These are phyloP conservation scores for Medicago lupulina DNA, from an alignment of 306 rosid genomes.

Conservation along the genomic window DNA sequence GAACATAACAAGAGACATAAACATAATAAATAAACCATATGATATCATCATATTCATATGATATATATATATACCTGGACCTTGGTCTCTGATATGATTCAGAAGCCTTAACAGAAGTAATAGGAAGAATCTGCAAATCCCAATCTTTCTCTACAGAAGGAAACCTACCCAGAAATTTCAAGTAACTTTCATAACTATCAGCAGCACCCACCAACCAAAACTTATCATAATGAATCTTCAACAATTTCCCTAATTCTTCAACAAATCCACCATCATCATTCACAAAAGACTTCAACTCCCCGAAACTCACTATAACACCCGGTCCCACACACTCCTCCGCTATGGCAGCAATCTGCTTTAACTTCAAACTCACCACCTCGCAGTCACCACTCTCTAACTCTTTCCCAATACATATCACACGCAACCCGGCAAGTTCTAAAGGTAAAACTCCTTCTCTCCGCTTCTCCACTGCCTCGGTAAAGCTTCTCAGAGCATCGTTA, in stretches of 20 bases:
- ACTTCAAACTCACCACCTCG: constrained; percentile 42
- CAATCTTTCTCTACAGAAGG: constrained; percentile 83
- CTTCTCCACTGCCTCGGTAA: constrained; percentile 59
- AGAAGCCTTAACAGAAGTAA: constrained; percentile 68
- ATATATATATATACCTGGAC: constrained; percentile 51
- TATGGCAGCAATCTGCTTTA: constrained; percentile 50
- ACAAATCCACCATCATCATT: constrained; percentile 37
- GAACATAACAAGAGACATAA: constrained; percentile 19
- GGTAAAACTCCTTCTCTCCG: constrained; percentile 61
- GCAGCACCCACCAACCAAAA: constrained; percentile 81
- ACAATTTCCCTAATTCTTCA: constrained; percentile 54
- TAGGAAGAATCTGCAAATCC: constrained; percentile 89
- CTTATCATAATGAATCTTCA: constrained; percentile 61
- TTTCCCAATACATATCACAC: constrained; percentile 55
- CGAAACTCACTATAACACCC: constrained; percentile 75
- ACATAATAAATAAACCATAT: not conserved
- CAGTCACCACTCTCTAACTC: constrained; percentile 50
- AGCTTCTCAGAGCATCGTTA: constrained; percentile 59
- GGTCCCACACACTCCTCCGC: constrained; percentile 62
- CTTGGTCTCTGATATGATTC: constrained; percentile 80
- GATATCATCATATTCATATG: not conserved
- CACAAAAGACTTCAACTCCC: constrained; percentile 74
- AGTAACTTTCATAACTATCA: constrained; percentile 73
- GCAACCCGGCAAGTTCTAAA: constrained; percentile 57
- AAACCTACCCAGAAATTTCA: constrained; percentile 71